Conservation (phyloP, 345 rosid species). For the Gossypium arboreum region DNA sequence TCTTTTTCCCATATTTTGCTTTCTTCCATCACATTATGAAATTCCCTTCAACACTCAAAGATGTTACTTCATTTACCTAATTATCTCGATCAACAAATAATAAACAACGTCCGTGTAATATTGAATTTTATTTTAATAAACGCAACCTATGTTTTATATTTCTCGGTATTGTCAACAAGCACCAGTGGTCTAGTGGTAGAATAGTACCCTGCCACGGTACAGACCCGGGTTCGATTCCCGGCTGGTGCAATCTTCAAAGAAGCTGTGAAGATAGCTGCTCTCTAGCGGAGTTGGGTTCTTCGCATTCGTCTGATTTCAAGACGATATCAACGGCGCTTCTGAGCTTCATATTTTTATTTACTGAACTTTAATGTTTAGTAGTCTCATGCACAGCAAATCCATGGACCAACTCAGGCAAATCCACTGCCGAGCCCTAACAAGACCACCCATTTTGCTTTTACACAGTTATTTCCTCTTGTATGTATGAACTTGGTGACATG, state of each 20-base stretch:
- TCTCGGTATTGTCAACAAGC: too few relatives aligned
- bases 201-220: conserved; percentile 64
- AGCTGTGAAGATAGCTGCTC: not conserved
- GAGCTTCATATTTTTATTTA: not conserved
- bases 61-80: too few relatives aligned
- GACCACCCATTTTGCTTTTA: conserved; percentile 29
- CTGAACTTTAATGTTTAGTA: too few relatives aligned
- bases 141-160: rapidly evolving
- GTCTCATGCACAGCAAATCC: conserved; percentile 2
- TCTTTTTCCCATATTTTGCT: too few relatives aligned
- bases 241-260: conserved; percentile 33
- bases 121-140: too few relatives aligned
- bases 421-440: conserved; percentile 36
- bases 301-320: too few relatives aligned
- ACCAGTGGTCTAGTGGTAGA: too few relatives aligned
- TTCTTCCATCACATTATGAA: too few relatives aligned
- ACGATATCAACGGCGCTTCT: not conserved
- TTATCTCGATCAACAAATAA: too few relatives aligned
- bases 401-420: conserved; percentile 1
- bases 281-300: not conserved
- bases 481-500: conserved; percentile 25
- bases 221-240: conserved; percentile 73
- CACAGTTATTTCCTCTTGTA: conserved; percentile 33
- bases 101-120: too few relatives aligned
- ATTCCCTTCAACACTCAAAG: too few relatives aligned